Evolutionary conservation across 768 basidiomycete genomes (phyloP), one percentile per base, ranked within the genome.

Genomic region (Kwoniella shandongensis): DNA sequence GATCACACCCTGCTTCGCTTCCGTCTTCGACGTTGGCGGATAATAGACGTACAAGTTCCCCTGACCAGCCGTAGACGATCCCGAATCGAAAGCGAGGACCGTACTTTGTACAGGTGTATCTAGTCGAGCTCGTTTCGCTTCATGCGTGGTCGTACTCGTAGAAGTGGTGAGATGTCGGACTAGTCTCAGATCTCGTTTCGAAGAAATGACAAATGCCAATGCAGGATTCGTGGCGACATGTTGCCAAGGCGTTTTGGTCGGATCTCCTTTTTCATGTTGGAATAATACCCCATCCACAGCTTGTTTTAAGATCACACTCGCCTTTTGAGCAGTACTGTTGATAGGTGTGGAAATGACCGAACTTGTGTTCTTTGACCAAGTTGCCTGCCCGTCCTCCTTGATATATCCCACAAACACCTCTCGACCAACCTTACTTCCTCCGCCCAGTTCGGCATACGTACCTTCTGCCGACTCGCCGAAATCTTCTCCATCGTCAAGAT

Each of bases 21-120:
- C 35, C 45, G 83, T 84, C 20, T 47, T 44, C 1, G 77, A 61
- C 1, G 77, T 67, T 1, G 84, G 78, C 12, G 82, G 80, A 27
- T 86, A 86, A 76, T 94, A 97, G 15, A 93, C 81, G 74, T 92
- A 96, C 22, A 89, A 81, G 66, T 97, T 94, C 2, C 88, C 88
- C 23, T 87, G 86, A 25, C 84, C 82, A 55, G 83, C 82, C 30
- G 79, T 77, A 0, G 81, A 61, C 4, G 61, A 63, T 1, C 71
- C 67, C 18, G 71, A 71, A 76, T 97, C 93, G 65, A 97, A 92
- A 0, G 91, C 91, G 44, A 91, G 78, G 1, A 89, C 85, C 3
- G 63, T 70, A 3, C 65, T 57, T 45, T 49, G 44, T 15, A n/a
- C 13, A 6, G 32, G 32, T 6, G 32, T 32, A 32, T 32, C 32